phyloP scores from a whole-genome alignment of 108 stramenopile genomes.

The Cyclotella baltica region DNA sequence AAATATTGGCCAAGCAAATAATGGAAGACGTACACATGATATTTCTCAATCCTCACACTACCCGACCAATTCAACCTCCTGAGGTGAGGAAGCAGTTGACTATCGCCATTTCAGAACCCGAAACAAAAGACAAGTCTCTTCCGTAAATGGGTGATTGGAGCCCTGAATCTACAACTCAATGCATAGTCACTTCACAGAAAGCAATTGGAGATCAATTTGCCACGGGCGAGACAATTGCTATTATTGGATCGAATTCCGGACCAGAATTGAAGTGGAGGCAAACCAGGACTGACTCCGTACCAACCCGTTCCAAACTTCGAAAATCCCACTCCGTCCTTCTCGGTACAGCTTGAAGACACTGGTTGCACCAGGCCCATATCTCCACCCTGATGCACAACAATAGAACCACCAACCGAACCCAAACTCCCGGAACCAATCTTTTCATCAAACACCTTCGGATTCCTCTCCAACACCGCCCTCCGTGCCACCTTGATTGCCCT shows the following conservation, averaged over 20 bases:
- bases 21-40: background rate
- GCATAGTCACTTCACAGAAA: background rate
- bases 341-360: background rate
- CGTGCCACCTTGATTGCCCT: conserved; percentile 63
- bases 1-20: too few relatives aligned
- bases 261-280: conserved; percentile 11
- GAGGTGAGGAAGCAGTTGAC: too few relatives aligned
- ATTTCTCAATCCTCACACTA: background rate
- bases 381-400: too few relatives aligned
- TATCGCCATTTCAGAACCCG: too few relatives aligned
- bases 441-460: conserved; percentile 78
- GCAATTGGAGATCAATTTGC: conserved; percentile 16
- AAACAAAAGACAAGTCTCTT: too few relatives aligned
- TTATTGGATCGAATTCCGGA: conserved; percentile 14
- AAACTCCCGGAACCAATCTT: conserved; percentile 38
- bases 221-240: conserved; percentile 16
- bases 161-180: background rate
- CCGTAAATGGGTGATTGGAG: too few relatives aligned
- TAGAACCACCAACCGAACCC: background rate
- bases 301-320: conserved; percentile 29
- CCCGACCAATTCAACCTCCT: background rate
- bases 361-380: background rate
- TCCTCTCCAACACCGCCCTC: conserved; percentile 66
- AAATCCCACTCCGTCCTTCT: conserved; percentile 30
- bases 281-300: background rate